A percentile compares a stretch with the other conserved stretches of the same genome.
Evolutionary conservation across 1,284 basidiomycete species (phyloP).

Genomic region (Ustilago vetiveriae): DNA sequence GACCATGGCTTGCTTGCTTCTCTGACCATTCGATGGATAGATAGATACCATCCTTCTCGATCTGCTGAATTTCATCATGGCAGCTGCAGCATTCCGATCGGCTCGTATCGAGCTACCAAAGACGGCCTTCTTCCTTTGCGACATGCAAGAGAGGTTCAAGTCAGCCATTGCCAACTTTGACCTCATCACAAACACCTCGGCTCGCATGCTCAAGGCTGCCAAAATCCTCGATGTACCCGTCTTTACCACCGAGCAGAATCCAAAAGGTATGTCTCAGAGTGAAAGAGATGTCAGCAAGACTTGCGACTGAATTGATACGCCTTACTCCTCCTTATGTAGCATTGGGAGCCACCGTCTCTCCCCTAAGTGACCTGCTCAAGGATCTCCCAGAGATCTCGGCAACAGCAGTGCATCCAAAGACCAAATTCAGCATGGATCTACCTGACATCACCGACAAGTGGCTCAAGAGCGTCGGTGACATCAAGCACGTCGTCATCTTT

Average conservation of each 20-base stretch:
- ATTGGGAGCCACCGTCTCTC: slow-evolving; percentile 77
- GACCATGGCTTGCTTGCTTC: no score
- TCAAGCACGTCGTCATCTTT: slow-evolving; percentile 78
- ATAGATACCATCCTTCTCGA: no score
- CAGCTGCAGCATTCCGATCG: slow-evolving; percentile 19
- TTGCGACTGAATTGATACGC: no score
- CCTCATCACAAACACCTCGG: slow-evolving; percentile 46
- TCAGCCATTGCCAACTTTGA: slow-evolving; percentile 56
- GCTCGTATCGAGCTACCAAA: slow-evolving; percentile 50
- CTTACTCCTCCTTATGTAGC: slow-evolving; percentile 68
- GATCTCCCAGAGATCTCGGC: slow-evolving; percentile 73
- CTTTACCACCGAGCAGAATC: slow-evolving; percentile 83
- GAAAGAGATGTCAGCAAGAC: no score
- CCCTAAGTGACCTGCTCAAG: slow-evolving; percentile 71
- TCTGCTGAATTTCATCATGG: slow-evolving; percentile 3
- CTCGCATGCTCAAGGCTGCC: slow-evolving; percentile 57
- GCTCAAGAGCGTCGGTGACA: slow-evolving; percentile 68
- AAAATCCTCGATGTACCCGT: slow-evolving; percentile 77
- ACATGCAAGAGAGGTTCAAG: slow-evolving; percentile 60
- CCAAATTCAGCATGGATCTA: slow-evolving; percentile 83
- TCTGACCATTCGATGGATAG: no score
- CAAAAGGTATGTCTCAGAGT: slow-evolving; percentile 72
- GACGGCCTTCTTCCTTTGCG: slow-evolving; percentile 61
- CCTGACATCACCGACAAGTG: slow-evolving; percentile 73
- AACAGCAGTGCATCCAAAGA: slow-evolving; percentile 76